Base-by-base conservation (phyloP, 805 yeast genomes). In the Ogataea pini region DNA sequence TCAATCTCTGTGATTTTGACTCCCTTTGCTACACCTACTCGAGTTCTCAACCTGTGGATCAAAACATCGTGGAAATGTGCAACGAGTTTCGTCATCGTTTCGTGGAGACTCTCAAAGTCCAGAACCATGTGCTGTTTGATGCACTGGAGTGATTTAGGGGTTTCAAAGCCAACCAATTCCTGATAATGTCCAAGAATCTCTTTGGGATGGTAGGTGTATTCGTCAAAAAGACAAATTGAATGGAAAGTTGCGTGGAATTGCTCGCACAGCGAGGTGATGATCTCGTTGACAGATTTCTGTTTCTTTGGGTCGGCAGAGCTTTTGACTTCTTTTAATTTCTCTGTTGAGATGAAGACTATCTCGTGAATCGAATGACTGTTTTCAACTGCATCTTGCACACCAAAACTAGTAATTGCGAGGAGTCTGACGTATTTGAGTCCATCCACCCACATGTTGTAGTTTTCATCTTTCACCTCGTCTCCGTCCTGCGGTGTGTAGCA, bases 141-240 rank as follows among this genome's bases (percentile, higher is more conserved):
- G 31, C 46, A 44, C 14, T 47, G 47, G n/a, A 32, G 43, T 12
- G 25, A 10, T 9, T 9, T 32, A 2, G 38, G 2, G 7, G 42
- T n/a, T n/a, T n/a, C n/a, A n/a, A n/a, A 16, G 3, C 50, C 43
- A 22, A 38, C 47, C 6, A 64, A 25, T n/a, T 24, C 46, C 12
- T 50, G 20, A 37, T 51, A 51, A 48, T 63, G 60, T 6, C 38
- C 31, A 3, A 57, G 7, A 2, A 63, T 28, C 28, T 63, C 60
- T n/a, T 13, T 20, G 3, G 63, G 56, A 12, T 37, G 44, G 48
- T 52, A 60, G 16, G 36, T 49, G 36, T 55, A 63, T 36, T 65
- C 70, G 51, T 65, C 69, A 19, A 59, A 55, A 7, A 65, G 40
- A 4, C 61, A 49, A 6, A 65, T 48, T 7, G 54, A 47, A 14